Evolutionary conservation across 768 basidiomycete species (phyloP), one percentile per base, ranked within the genome.

Genomic region (Serendipita sp.): DNA sequence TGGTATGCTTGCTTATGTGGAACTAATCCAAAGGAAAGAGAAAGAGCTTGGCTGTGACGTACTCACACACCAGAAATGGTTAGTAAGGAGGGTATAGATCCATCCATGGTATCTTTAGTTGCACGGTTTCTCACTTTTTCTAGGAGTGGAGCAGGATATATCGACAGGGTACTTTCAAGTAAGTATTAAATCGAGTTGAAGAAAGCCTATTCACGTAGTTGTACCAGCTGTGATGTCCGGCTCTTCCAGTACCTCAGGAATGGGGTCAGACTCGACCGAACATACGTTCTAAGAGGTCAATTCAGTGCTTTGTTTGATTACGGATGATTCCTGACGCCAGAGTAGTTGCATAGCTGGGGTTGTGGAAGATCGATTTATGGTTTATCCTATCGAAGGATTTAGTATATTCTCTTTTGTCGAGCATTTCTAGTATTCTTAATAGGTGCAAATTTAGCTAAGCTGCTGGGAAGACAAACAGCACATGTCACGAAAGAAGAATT

Each of bases 61-160:
- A 36, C 76, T 94, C 53, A 95, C 88, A 2, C 91, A 95, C 73
- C 91, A 95, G 76, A 94, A 92, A 79, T 96, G 92, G 91, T 84
- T 44, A 64, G 79, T 74, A 11, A 18, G 33, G 2, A 37, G 43
- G 45, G 29, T 44, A 18, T 27, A 16, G n/a, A 23, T 2, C 23
- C 23, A 23, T 0, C 23, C 23, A 23, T 23, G 23, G 23, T 23
- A 23, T 23, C 23, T 23, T 23, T 33, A 31, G n/a, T 8, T 29
- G n/a, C 50, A 50, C 8, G 2, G 48, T 31, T 50, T 8, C n/a
- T 50, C 48, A 50, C n/a, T 44, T 68, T 4, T 15, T 15, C 15
- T 69, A 89, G 87, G 87, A 91, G 90, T 67, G 91, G 92, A 40
- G 91, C 91, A 27, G 88, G 87, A 70, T 95, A 94, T 73, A 83